These are phyloP conservation scores for Blastobotrys malaysiensis DNA, from an alignment of 1,139 yeast species.

Conservation along the genomic window DNA sequence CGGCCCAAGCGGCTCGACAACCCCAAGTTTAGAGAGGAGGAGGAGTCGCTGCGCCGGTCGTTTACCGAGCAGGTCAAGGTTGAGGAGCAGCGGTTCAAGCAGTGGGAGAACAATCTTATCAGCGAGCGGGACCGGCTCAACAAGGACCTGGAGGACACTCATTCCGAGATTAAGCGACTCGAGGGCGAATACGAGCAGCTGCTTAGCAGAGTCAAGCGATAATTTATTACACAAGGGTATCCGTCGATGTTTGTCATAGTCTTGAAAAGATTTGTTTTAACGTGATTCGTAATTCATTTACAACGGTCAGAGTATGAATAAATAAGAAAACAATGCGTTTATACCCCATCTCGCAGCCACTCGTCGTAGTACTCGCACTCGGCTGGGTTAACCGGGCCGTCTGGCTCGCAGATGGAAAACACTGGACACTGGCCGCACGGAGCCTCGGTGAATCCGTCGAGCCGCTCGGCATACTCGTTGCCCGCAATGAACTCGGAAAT, in stretches of 20 bases:
- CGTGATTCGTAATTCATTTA: not conserved
- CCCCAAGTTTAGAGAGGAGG: constrained; percentile 94
- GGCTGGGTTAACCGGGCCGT: constrained; percentile 33
- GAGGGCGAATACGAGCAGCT: constrained; percentile 31
- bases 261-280: not conserved
- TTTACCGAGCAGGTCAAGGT: constrained; percentile 98
- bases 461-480: constrained; percentile 22
- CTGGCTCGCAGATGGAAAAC: constrained; percentile 26
- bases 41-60: constrained; percentile 85
- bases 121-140: constrained; percentile 92
- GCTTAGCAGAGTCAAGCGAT: constrained; percentile 10
- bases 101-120: constrained; percentile 95
- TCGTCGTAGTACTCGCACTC: constrained; percentile 34
- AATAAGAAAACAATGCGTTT: not conserved
- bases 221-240: not conserved
- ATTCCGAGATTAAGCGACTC: constrained; percentile 37
- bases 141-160: constrained; percentile 88
- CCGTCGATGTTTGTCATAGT: too few relatives aligned
- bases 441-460: constrained; percentile 31
- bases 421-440: constrained; percentile 36
- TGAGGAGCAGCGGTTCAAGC: constrained; percentile 95
- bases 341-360: constrained; percentile 24
- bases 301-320: not conserved
- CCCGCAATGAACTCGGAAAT: constrained; percentile 54
- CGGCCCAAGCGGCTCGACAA: constrained; percentile 49